Evolutionary conservation across 73 alveolate genomes (phyloP), one percentile per base, ranked within the genome.

Genomic region (Tetrahymena thermophila): DNA sequence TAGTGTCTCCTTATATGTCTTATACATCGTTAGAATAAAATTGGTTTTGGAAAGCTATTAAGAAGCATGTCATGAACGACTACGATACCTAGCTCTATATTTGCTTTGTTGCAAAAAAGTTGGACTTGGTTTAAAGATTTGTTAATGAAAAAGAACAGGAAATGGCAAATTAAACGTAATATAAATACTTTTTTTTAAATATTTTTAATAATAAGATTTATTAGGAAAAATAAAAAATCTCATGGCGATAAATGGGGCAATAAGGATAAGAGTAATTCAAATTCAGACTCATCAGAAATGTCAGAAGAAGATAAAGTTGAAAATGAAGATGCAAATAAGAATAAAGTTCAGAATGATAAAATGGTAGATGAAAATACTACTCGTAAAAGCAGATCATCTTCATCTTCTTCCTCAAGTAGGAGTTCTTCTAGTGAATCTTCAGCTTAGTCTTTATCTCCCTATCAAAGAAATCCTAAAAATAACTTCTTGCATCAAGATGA

Each of bases 1-100:
- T 95, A 8, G 55, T 95, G 16, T 84, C 97, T 23, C 97, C 97
- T 16, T 95, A 95, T 95, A 34, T 71, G 21, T n/a, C 89, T 21
- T 71, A 28, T 8, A 28, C 89, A 6, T 71, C 37, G 17, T n/a
- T 28, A 21, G 89, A 71, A 71, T 71, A 71, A 71, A 71, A 31
- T 71, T 71, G 89, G 89, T 71, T 71, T 31, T 71, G 89, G 89
- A 71, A 71, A 17, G 35, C 40, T 71, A 71, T 71, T 11, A 71
- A 71, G 89, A 71, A n/a, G 89, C 35, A 71, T 71, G 89, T 71
- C 31, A 71, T 71, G 89, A 71, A 71, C n/a, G 89, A 71, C 23
- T 71, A 71, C 11, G 89, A 71, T 71, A 71, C 89, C 37, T 31
- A 71, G 23, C 89, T 71, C 35, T 71, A 71, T 31, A 71, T 71